Evolutionary conservation across 2,329 filamentous ascomycete genomes (phyloP).

Genomic region (Aspergillus jensenii): DNA sequence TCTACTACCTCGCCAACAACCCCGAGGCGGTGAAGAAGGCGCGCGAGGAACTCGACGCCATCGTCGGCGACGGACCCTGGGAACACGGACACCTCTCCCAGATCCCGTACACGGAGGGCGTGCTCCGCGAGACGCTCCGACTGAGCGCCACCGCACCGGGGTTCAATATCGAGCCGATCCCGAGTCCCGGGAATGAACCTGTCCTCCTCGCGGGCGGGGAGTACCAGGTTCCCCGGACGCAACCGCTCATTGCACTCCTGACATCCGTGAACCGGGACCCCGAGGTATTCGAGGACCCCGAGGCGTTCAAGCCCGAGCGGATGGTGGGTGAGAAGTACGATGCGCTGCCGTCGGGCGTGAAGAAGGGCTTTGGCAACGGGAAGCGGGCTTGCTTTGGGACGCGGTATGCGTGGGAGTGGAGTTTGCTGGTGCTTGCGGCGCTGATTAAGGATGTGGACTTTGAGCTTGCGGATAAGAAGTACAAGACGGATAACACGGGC

Average conservation of each 20-base stretch:
- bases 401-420: constrained; percentile 73
- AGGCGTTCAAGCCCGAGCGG: constrained; percentile 67
- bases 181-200: constrained; percentile 28
- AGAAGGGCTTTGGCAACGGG: constrained; percentile 74
- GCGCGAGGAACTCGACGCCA: constrained; percentile 64
- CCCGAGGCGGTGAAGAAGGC: constrained; percentile 61
- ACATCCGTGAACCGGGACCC: constrained; percentile 63
- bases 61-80: constrained; percentile 23
- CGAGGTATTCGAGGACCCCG: constrained; percentile 62
- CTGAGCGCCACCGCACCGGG: constrained; percentile 60
- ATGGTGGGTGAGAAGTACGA: constrained; percentile 71
- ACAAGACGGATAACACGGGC: constrained; percentile 32
- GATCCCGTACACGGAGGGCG: constrained; percentile 65
- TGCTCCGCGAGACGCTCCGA: constrained; percentile 66
- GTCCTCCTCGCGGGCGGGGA: constrained; percentile 59
- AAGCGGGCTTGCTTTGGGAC: constrained; percentile 69
- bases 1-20: constrained; percentile 65
- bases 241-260: constrained; percentile 55
- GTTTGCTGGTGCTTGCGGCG: constrained; percentile 59
- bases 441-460: constrained; percentile 72
- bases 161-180: constrained; percentile 56
- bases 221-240: constrained; percentile 58
- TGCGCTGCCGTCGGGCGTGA: constrained; percentile 60
- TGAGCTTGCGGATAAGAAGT: constrained; percentile 56
- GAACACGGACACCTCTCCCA: constrained; percentile 59